These are phyloP conservation scores for Penicillium paradoxum DNA, from an alignment of 495 filamentous ascomycete species.

Conservation along the genomic window DNA sequence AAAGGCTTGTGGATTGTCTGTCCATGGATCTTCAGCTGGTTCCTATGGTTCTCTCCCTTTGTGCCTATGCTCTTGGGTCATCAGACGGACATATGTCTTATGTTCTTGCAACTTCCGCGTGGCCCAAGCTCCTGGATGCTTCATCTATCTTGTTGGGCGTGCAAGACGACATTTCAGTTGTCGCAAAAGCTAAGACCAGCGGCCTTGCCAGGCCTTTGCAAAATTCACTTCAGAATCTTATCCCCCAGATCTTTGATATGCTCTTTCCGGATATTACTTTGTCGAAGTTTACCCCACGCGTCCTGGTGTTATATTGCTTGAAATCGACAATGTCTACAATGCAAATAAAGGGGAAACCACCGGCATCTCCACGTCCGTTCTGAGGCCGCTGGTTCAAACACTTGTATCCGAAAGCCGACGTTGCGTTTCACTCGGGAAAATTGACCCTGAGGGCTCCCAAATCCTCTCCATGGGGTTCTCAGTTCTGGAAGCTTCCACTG, in stretches of 20 bases:
- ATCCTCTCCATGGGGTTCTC: conserved; percentile 45
- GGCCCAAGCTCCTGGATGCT: conserved; percentile 31
- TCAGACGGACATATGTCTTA: conserved; percentile 22
- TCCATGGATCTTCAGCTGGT: conserved; percentile 29
- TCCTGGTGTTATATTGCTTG: conserved; percentile 30
- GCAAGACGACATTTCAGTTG: conserved; percentile 24
- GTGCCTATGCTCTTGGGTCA: conserved; percentile 29
- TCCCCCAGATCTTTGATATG: conserved; percentile 18
- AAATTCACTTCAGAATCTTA: conserved; percentile 23
- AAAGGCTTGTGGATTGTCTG: conserved; percentile 51
- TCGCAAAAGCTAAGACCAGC: conserved; percentile 13
- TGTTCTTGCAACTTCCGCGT: conserved; percentile 25
- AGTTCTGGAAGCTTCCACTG: conserved; percentile 59
- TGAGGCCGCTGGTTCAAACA: conserved; percentile 25
- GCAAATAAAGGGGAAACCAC: conserved; percentile 26
- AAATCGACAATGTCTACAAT: conserved; percentile 21
- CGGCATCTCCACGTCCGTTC: conserved; percentile 19
- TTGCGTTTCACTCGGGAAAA: neutral
- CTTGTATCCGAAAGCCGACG: conserved; percentile 15
- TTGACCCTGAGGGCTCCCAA: conserved; percentile 10
- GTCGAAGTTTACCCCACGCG: conserved; percentile 28
- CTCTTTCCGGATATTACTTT: conserved; percentile 17
- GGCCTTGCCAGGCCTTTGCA: conserved; percentile 31
- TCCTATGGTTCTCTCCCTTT: conserved; percentile 27
- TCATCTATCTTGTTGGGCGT: conserved; percentile 21